Conservation (phyloP, 2,329 filamentous ascomycete genomes). For the Microcyclospora tardicrescens region DNA sequence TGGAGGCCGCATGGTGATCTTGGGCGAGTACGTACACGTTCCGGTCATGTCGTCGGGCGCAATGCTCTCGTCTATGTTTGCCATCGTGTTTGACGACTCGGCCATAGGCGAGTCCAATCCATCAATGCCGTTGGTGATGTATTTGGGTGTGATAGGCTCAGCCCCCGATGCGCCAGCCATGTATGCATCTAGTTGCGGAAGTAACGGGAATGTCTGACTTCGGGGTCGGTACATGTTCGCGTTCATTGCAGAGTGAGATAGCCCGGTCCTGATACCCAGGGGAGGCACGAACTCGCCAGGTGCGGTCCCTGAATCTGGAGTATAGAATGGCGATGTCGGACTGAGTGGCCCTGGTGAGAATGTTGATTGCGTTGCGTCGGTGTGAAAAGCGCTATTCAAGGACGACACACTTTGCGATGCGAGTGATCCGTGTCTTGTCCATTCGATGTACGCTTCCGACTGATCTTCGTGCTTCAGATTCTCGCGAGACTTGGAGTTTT, state of each 20-base stretch:
- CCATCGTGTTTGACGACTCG: constrained; percentile 22
- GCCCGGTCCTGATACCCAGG: constrained; percentile 22
- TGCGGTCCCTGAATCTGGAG: constrained; percentile 57
- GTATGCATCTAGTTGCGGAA: constrained; percentile 43
- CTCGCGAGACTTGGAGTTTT: constrained; percentile 54
- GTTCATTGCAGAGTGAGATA: constrained; percentile 30
- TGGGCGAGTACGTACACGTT: too few relatives aligned
- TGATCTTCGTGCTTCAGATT: constrained; percentile 46
- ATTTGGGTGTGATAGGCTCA: constrained; percentile 45
- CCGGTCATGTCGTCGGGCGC: too few relatives aligned
- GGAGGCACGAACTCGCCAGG: constrained; percentile 49
- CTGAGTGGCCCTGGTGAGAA: constrained; percentile 62
- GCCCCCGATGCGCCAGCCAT: constrained; percentile 37
- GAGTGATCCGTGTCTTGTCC: constrained; percentile 49
- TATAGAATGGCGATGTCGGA: constrained; percentile 66
- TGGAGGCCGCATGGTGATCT: constrained; percentile 30
- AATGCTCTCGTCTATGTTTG: constrained; percentile 30
- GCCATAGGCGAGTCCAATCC: constrained; percentile 23
- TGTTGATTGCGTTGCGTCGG: constrained; percentile 49
- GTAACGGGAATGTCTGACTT: constrained; percentile 74
- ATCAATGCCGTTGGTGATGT: constrained; percentile 27
- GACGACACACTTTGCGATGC: constrained; percentile 56
- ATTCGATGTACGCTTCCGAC: constrained; percentile 47
- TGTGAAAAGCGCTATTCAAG: constrained; percentile 49
- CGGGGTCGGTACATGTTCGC: constrained; percentile 60